Evolutionary conservation across 345 rosid species (phyloP).

Genomic region (Populus ilicifolia): DNA sequence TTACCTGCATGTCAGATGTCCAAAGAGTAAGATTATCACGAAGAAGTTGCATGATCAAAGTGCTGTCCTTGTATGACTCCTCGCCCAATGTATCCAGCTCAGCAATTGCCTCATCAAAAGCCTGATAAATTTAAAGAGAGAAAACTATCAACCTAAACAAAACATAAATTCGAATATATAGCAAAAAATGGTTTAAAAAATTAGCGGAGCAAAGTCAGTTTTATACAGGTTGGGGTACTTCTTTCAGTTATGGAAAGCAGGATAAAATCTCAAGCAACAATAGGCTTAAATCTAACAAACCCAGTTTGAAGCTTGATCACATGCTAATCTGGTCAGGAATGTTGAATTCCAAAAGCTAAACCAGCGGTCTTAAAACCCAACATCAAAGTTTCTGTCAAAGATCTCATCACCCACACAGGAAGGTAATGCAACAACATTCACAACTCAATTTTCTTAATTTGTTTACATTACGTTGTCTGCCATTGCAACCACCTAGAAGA

Average conservation of each 20-base stretch:
- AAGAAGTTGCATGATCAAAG: conserved; percentile 95
- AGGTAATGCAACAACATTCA: background rate
- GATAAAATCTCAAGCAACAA: background rate
- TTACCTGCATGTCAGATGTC: conserved; percentile 96
- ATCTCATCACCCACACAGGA: background rate
- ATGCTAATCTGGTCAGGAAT: background rate
- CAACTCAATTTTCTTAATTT: background rate
- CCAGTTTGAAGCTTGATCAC: background rate
- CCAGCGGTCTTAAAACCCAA: background rate
- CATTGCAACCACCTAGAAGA: background rate
- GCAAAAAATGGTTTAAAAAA: background rate
- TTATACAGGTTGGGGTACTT: background rate
- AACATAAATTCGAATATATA: background rate
- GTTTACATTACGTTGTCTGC: background rate
- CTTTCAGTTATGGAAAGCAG: background rate
- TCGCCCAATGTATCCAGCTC: conserved; percentile 92
- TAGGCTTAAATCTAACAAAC: background rate
- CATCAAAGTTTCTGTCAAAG: background rate
- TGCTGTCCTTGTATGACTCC: conserved; percentile 95
- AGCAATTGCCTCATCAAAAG: conserved; percentile 90
- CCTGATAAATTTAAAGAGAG: conserved; percentile 31
- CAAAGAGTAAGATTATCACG: conserved; percentile 94
- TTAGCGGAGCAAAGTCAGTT: background rate
- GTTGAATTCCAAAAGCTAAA: background rate
- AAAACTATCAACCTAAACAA: background rate